Percentiles rank a stretch among this genome's conserved stretches.
Evolutionary conservation across 2,329 filamentous ascomycete genomes (phyloP).

Genomic region (Exophiala alcalophila): DNA sequence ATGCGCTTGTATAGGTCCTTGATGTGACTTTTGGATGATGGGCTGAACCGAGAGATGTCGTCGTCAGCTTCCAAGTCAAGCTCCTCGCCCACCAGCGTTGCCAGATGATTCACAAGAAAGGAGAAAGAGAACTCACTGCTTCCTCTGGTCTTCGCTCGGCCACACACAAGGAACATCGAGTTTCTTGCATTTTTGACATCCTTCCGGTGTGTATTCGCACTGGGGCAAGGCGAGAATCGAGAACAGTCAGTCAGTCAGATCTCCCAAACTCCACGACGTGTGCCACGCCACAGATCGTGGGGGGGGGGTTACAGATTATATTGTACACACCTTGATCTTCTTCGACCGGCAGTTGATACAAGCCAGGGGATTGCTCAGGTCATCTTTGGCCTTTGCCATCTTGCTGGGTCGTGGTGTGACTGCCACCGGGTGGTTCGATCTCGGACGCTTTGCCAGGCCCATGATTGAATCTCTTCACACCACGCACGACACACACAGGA

Average conservation of each 20-base stretch:
- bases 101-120: not conserved
- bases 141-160: constrained; percentile 10
- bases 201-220: constrained; percentile 4
- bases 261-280: no score
- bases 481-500: no score
- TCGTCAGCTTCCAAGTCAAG: no score
- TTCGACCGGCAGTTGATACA: constrained; percentile 10
- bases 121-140: constrained; percentile 1
- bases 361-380: not conserved
- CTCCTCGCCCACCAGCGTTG: no score
- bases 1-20: constrained; percentile 20
- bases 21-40: constrained; percentile 23
- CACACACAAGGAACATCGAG: constrained; percentile 5
- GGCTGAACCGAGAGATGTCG: constrained; percentile 4
- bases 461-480: no score
- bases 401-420: no score
- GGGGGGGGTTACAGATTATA: not conserved
- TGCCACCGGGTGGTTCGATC: no score
- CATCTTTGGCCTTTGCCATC: constrained; percentile 1
- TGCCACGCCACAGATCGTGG: no score
- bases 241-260: no score
- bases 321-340: constrained; percentile 9
- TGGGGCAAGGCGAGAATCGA: not conserved
- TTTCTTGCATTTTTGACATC: constrained; percentile 10
- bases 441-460: no score